These are phyloP conservation scores for Priceomyces fermenticarens DNA, from an alignment of 805 yeast species.

Conservation along the genomic window DNA sequence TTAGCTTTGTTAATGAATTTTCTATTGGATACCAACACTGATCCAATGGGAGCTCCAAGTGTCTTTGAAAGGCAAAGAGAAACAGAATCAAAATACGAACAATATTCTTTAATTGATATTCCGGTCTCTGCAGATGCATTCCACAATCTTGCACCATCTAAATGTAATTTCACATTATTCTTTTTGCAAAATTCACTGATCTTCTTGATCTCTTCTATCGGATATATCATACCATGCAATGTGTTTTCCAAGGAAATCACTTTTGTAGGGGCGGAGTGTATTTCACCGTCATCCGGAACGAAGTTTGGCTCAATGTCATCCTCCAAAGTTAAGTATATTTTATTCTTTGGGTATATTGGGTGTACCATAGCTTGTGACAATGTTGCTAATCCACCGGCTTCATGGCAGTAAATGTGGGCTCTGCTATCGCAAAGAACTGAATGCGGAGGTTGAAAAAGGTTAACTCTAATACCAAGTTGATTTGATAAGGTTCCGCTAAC, in stretches of 20 bases:
- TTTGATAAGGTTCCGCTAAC: conserved; percentile 43
- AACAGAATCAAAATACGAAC: conserved; percentile 39
- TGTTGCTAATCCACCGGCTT: conserved; percentile 44
- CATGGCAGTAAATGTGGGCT: conserved; percentile 34
- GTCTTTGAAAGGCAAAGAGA: conserved; percentile 42
- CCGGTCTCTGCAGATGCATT: conserved; percentile 42
- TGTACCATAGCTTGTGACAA: conserved; percentile 43
- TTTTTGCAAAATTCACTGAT: conserved; percentile 33
- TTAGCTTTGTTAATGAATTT: conserved; percentile 38
- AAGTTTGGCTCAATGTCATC: conserved; percentile 36
- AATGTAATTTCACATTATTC: conserved; percentile 34
- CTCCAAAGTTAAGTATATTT: conserved; percentile 32
- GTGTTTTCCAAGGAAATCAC: conserved; percentile 44
- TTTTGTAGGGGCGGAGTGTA: conserved; percentile 43
- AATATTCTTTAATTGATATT: conserved; percentile 35
- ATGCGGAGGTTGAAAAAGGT: conserved; percentile 42
- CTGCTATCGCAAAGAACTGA: conserved; percentile 37
- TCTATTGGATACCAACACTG: conserved; percentile 34
- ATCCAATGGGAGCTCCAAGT: conserved; percentile 44
- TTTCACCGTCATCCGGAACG: conserved; percentile 43
- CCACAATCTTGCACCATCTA: conserved; percentile 46
- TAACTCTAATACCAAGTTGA: conserved; percentile 37
- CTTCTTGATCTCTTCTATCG: conserved; percentile 36
- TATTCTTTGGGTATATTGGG: conserved; percentile 34
- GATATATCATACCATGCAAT: conserved; percentile 40